Percentiles rank a stretch among this genome's conserved stretches.
Evolutionary conservation across 2,329 filamentous ascomycete species (phyloP).

Genomic region (Colletotrichum sp.): DNA sequence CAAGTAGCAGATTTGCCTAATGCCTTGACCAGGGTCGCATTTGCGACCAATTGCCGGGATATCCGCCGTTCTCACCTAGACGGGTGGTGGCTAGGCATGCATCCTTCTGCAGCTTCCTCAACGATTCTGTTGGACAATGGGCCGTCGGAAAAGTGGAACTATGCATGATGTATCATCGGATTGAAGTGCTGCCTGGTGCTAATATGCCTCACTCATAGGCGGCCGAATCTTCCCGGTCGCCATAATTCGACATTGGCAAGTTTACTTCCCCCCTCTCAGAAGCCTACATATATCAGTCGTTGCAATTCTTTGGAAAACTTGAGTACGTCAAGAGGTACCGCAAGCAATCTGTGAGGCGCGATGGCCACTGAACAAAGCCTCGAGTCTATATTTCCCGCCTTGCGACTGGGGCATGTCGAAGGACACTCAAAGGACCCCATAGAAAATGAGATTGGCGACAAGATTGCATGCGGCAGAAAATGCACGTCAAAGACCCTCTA

Average conservation of each 20-base stretch:
- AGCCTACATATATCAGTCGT: neutral
- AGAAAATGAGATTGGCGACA: neutral
- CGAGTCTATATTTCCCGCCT: neutral
- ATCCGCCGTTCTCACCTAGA: neutral
- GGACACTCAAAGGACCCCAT: neutral
- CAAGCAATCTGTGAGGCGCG: neutral
- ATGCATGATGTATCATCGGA: neutral
- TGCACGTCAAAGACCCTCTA: neutral
- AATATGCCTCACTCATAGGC: neutral
- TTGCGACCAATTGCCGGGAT: neutral
- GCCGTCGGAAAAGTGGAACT: neutral
- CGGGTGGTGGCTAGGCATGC: neutral
- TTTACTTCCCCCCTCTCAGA: neutral
- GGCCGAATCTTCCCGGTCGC: neutral
- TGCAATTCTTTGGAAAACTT: neutral
- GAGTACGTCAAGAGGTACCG: neutral
- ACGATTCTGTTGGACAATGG: neutral
- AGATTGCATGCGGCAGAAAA: neutral
- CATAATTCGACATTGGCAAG: neutral
- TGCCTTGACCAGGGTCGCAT: neutral
- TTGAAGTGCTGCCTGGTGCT: neutral
- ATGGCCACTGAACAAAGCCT: neutral
- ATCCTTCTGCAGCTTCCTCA: neutral
- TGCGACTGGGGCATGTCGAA: neutral
- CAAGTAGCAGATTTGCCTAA: neutral